Percentiles rank a stretch among this genome's conserved stretches.
Evolutionary conservation across 73 alveolate species (phyloP).

Genomic region (Stentor roeselii): DNA sequence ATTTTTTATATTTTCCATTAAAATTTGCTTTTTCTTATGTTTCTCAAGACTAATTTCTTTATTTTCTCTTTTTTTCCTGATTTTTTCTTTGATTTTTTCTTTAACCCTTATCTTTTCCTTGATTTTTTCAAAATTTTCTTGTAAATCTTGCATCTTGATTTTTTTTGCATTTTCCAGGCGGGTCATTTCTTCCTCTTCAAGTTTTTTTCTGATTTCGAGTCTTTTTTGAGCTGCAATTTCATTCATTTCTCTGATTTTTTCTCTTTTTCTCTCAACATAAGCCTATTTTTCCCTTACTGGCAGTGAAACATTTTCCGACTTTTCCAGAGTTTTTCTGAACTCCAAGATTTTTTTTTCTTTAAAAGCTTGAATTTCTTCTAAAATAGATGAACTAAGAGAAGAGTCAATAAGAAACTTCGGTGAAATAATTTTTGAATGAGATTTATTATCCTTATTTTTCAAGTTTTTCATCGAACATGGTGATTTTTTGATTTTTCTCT

Average conservation of each 20-base stretch:
- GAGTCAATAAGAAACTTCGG: too few species aligned
- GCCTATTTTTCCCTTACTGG: constrained; percentile 2
- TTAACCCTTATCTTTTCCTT: too few species aligned
- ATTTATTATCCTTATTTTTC: too few species aligned
- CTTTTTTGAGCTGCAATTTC: neutral
- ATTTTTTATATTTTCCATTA: neutral
- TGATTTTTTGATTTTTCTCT: too few species aligned
- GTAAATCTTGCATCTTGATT: neutral
- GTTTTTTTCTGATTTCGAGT: neutral
- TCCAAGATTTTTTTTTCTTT: neutral
- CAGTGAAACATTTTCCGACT: neutral
- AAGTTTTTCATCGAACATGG: too few species aligned
- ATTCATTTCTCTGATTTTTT: neutral
- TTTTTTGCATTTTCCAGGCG: neutral
- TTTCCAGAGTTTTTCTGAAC: neutral
- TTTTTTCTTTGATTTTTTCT: neutral
- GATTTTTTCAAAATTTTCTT: too few species aligned
- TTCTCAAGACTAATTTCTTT: neutral
- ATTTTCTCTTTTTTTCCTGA: neutral
- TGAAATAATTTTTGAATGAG: too few species aligned
- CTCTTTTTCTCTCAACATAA: neutral
- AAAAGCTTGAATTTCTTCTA: neutral
- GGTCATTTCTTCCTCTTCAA: neutral
- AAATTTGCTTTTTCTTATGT: too few species aligned
- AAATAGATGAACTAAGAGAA: too few species aligned